Conservation (phyloP, 495 filamentous ascomycete species). For the Thermothielavioides terrestris region DNA sequence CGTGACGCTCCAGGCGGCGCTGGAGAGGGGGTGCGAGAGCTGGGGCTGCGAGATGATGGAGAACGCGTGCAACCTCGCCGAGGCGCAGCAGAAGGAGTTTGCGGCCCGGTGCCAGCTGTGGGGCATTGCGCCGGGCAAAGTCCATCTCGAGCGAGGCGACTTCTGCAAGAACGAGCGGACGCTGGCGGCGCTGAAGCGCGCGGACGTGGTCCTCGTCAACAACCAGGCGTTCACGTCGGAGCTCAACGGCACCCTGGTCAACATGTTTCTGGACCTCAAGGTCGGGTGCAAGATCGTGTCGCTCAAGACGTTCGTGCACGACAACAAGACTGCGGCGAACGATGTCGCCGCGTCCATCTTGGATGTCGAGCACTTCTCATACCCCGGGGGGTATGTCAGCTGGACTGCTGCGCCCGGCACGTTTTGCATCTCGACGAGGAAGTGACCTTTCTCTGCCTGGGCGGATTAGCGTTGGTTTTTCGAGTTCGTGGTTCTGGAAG, state of each 20-base stretch:
- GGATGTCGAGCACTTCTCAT: slow-evolving; percentile 63
- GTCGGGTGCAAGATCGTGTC: slow-evolving; percentile 76
- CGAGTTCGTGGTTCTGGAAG: neutral
- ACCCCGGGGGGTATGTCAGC: slow-evolving; percentile 77
- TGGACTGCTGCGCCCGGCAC: slow-evolving; percentile 80
- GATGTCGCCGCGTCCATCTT: slow-evolving; percentile 69
- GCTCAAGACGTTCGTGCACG: slow-evolving; percentile 40
- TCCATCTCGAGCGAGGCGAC: slow-evolving; percentile 75
- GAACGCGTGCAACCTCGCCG: slow-evolving; percentile 74
- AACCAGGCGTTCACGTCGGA: slow-evolving; percentile 88
- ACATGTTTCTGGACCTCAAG: slow-evolving; percentile 91
- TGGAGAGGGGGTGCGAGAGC: slow-evolving; percentile 88
- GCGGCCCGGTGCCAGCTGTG: slow-evolving; percentile 74
- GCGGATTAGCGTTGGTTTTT: neutral
- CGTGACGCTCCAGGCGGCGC: slow-evolving; percentile 86
- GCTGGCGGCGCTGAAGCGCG: slow-evolving; percentile 60
- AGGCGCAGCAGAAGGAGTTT: slow-evolving; percentile 82
- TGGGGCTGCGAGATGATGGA: slow-evolving; percentile 96
- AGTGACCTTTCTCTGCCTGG: slow-evolving; percentile 30
- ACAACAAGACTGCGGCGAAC: slow-evolving; percentile 36
- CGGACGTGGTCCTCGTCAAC: slow-evolving; percentile 92
- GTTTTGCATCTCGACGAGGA: slow-evolving; percentile 84
- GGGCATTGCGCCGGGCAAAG: slow-evolving; percentile 72
- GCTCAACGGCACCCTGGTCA: slow-evolving; percentile 76
- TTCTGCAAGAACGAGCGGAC: slow-evolving; percentile 71